Evolutionary conservation across 2,329 filamentous ascomycete species (phyloP).

Genomic region (Tolypocladium tropicale): DNA sequence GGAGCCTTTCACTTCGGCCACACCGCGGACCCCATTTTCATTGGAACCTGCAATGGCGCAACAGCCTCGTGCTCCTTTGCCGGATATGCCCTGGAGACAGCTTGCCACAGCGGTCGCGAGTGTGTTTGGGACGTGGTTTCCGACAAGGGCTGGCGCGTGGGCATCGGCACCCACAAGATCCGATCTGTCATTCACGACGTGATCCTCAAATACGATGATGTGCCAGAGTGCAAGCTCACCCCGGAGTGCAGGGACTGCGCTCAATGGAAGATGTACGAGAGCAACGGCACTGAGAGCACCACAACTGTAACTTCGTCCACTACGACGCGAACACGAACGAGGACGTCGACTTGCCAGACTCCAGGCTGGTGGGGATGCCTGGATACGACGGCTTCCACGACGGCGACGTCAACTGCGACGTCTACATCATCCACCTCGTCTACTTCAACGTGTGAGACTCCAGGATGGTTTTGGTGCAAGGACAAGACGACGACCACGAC

Average conservation of each 20-base stretch:
- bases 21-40: constrained; percentile 89
- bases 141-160: constrained; percentile 86
- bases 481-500: constrained; percentile 27
- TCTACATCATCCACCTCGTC: constrained; percentile 31
- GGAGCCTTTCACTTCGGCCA: constrained; percentile 88
- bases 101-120: constrained; percentile 81
- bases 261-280: constrained; percentile 90
- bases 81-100: constrained; percentile 86
- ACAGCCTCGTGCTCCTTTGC: constrained; percentile 83
- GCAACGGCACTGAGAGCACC: constrained; percentile 73
- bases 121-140: constrained; percentile 89
- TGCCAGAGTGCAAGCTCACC: constrained; percentile 67
- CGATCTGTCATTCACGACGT: constrained; percentile 80
- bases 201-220: constrained; percentile 69
- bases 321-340: constrained; percentile 55
- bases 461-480: constrained; percentile 59
- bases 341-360: constrained; percentile 81
- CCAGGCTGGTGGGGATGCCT: constrained; percentile 87
- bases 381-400: constrained; percentile 44
- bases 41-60: constrained; percentile 85
- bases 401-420: constrained; percentile 26
- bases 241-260: constrained; percentile 81
- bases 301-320: constrained; percentile 49
- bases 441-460: constrained; percentile 49
- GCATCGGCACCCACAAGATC: constrained; percentile 86